phyloP scores from a whole-genome alignment of 2,329 filamentous ascomycete species.

The Ceratocystiopsis sp. region DNA sequence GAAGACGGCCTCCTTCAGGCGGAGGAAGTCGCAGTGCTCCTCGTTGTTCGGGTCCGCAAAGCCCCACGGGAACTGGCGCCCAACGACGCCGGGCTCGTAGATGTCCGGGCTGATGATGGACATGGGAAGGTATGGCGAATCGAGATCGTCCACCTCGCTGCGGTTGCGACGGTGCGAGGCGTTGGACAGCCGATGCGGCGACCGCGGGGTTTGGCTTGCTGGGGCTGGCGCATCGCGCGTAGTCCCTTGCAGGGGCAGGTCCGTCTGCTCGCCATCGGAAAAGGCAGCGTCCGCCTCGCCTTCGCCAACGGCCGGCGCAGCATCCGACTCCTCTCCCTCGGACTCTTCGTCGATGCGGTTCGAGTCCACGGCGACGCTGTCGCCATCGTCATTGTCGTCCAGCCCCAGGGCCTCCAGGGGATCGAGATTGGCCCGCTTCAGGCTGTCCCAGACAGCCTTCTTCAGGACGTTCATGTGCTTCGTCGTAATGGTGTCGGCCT shows the following conservation, averaged over 20 bases:
- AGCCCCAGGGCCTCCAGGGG: slow-evolving; percentile 74
- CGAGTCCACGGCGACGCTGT: slow-evolving; percentile 26
- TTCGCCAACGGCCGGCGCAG: slow-evolving; percentile 1
- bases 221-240: slow-evolving; percentile 4
- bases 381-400: slow-evolving; percentile 48
- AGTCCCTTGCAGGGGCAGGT: slow-evolving; percentile 17
- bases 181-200: slow-evolving; percentile 28
- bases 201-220: slow-evolving; percentile 13
- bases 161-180: slow-evolving; percentile 29
- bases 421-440: slow-evolving; percentile 74
- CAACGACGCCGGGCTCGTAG: slow-evolving; percentile 64
- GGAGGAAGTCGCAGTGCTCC: slow-evolving; percentile 84
- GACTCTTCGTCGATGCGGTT: slow-evolving; percentile 40
- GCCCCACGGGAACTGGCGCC: slow-evolving; percentile 89
- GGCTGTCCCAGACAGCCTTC: slow-evolving; percentile 72
- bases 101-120: slow-evolving; percentile 89
- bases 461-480: slow-evolving; percentile 89
- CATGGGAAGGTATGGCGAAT: slow-evolving; percentile 61
- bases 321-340: slow-evolving; percentile 19
- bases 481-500: slow-evolving; percentile 91
- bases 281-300: slow-evolving; percentile 13
- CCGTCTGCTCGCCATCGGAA: slow-evolving; percentile 15
- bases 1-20: slow-evolving; percentile 83
- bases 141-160: slow-evolving; percentile 27
- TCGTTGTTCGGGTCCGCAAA: slow-evolving; percentile 87